A percentile compares a stretch with the other conserved stretches of the same genome.
phyloP scores from a whole-genome alignment of 2,329 filamentous ascomycete species.

The Leptosphaerulina australis region DNA sequence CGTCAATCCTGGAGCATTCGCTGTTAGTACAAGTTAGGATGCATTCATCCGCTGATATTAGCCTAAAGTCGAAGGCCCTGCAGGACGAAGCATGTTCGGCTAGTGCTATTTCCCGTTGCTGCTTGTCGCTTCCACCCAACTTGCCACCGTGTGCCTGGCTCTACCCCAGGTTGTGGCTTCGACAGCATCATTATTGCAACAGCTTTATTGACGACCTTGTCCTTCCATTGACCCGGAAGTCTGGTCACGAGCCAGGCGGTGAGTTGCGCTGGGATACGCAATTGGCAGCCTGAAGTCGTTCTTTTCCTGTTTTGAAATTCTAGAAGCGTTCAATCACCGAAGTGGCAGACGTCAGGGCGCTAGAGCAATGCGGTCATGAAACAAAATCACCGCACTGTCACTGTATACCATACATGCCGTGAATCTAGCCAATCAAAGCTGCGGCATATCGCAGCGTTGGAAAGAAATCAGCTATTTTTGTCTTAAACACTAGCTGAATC shows the following conservation, averaged over 20 bases:
- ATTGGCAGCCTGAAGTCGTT: constrained; percentile 25
- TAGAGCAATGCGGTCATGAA: constrained; percentile 32
- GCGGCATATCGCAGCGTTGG: constrained; percentile 22
- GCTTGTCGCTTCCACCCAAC: constrained; percentile 12
- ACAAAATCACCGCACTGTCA: constrained; percentile 27
- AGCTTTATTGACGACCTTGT: background rate
- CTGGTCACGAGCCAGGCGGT: constrained; percentile 11
- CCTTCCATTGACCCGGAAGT: constrained; percentile 31
- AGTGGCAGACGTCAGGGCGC: constrained; percentile 30
- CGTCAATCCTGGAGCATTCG: constrained; percentile 32
- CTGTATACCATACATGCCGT: constrained; percentile 16
- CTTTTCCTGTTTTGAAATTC: constrained; percentile 19
- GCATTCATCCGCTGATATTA: constrained; percentile 22
- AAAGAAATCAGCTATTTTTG: constrained; percentile 25
- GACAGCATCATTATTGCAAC: constrained; percentile 9
- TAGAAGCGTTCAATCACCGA: constrained; percentile 21
- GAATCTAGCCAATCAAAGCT: constrained; percentile 25
- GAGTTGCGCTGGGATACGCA: constrained; percentile 27
- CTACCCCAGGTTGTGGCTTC: constrained; percentile 18
- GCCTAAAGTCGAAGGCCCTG: constrained; percentile 21
- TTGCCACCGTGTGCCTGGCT: constrained; percentile 17
- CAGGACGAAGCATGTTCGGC: constrained; percentile 7
- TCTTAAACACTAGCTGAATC: constrained; percentile 14
- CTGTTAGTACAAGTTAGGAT: constrained; percentile 15
- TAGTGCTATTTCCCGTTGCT: constrained; percentile 11